A percentile compares a stretch with the other conserved stretches of the same genome.
These are phyloP conservation scores for Cercospora sesami DNA, from an alignment of 2,329 filamentous ascomycete species.

Conservation along the genomic window DNA sequence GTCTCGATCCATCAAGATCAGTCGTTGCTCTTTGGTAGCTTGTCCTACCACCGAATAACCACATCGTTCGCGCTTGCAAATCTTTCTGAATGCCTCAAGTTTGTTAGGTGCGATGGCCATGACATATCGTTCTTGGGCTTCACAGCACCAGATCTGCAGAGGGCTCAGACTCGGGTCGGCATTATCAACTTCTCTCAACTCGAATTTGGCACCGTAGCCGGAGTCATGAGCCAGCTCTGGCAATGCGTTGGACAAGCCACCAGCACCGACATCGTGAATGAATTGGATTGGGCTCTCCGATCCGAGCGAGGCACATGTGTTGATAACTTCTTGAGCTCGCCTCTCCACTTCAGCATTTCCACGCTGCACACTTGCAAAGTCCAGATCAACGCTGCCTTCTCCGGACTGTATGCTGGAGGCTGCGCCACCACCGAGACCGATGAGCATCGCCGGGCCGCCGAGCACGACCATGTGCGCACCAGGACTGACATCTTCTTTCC, in stretches of 20 bases:
- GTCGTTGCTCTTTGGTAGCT: constrained; percentile 68
- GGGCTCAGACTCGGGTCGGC: constrained; percentile 91
- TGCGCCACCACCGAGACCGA: constrained; percentile 91
- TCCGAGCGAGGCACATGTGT: constrained; percentile 83
- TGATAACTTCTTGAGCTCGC: constrained; percentile 96
- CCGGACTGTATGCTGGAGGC: constrained; percentile 88
- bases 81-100: constrained; percentile 69
- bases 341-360: constrained; percentile 96
- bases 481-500: constrained; percentile 72
- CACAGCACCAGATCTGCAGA: constrained; percentile 96
- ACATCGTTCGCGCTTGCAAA: constrained; percentile 80
- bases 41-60: constrained; percentile 88
- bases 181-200: constrained; percentile 90
- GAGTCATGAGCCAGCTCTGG: constrained; percentile 92
- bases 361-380: constrained; percentile 95
- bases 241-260: constrained; percentile 79
- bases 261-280: constrained; percentile 96
- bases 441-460: constrained; percentile 95
- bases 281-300: constrained; percentile 86
- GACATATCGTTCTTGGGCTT: constrained; percentile 95
- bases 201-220: constrained; percentile 84
- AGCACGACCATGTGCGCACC: constrained; percentile 92
- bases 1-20: constrained; percentile 80
- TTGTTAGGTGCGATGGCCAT: constrained; percentile 79
- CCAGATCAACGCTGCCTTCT: constrained; percentile 85